Conservation (phyloP, 805 yeast genomes). For the Lipomyces spencermartinsiae region DNA sequence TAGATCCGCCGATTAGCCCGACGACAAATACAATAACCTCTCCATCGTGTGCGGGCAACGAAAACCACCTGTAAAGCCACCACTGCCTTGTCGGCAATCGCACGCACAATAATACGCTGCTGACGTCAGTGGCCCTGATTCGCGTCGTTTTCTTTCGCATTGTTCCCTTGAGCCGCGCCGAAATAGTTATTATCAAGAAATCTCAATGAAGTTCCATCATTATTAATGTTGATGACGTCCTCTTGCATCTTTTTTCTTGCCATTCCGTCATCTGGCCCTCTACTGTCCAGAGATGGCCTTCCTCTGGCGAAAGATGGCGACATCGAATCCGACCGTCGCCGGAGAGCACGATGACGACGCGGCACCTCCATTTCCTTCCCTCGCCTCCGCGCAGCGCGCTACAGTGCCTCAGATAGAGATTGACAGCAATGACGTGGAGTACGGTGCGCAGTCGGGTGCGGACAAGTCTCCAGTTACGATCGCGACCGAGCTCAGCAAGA, state of each 20-base stretch:
- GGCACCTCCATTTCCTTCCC: conserved; percentile 30
- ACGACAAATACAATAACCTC: no score
- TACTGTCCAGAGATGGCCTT: conserved; percentile 1
- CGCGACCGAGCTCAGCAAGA: neutral
- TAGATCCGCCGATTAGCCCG: no score
- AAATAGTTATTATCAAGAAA: neutral
- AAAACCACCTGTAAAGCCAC: no score
- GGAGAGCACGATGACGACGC: conserved; percentile 16
- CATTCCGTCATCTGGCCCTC: neutral
- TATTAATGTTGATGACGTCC: neutral
- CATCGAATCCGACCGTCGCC: neutral
- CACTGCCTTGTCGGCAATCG: neutral
- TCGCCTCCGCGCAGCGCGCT: conserved; percentile 32
- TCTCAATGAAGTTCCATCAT: neutral
- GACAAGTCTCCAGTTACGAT: neutral
- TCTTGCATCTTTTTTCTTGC: neutral
- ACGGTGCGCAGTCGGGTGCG: neutral
- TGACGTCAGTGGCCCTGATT: neutral
- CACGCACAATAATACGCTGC: neutral
- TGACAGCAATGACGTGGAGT: neutral
- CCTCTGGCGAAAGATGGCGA: conserved; percentile 3
- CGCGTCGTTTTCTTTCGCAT: neutral
- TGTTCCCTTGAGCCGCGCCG: neutral
- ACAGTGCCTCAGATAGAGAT: neutral
- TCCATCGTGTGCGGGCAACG: no score